Percentiles rank a stretch among this genome's conserved stretches.
These are phyloP conservation scores for Colletotrichum sidae DNA, from an alignment of 2,329 filamentous ascomycete genomes.

Conservation along the genomic window DNA sequence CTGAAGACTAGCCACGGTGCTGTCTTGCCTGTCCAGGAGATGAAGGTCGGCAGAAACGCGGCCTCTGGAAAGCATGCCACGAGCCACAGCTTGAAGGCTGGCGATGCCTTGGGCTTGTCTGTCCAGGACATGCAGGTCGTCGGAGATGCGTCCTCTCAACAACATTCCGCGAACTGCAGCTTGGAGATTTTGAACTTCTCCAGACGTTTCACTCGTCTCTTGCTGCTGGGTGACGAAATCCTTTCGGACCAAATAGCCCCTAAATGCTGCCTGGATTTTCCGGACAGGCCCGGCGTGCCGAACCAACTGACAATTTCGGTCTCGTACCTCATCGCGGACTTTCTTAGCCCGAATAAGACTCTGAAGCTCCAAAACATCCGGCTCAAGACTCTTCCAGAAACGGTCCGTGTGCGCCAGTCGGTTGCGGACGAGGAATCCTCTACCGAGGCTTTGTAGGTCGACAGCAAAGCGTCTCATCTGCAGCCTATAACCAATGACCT, in stretches of 20 bases:
- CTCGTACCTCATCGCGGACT: constrained; percentile 68
- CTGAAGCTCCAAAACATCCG: constrained; percentile 82
- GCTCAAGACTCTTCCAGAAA: constrained; percentile 77
- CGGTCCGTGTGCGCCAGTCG: constrained; percentile 71
- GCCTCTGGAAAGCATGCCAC: constrained; percentile 73
- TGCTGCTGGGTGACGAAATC: constrained; percentile 65
- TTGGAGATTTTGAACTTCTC: constrained; percentile 70
- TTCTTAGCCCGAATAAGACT: constrained; percentile 81
- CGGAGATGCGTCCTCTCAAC: constrained; percentile 66
- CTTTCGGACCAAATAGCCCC: constrained; percentile 75
- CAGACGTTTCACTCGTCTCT: constrained; percentile 64
- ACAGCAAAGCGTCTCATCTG: constrained; percentile 86
- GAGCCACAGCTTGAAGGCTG: constrained; percentile 73
- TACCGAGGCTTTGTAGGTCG: constrained; percentile 80
- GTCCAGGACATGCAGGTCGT: constrained; percentile 65
- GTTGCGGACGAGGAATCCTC: constrained; percentile 79
- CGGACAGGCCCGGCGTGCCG: constrained; percentile 72
- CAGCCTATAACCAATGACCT: constrained; percentile 84
- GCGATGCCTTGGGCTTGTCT: constrained; percentile 63
- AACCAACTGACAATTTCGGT: constrained; percentile 69
- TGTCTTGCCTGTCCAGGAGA: constrained; percentile 62
- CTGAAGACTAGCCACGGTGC: constrained; percentile 70
- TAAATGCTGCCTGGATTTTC: constrained; percentile 73
- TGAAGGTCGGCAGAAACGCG: constrained; percentile 65
- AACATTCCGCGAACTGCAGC: constrained; percentile 76